A percentile compares a stretch with the other conserved stretches of the same genome.
These are phyloP conservation scores for Paxillus rubicundulus DNA, from an alignment of 768 basidiomycete species.

Conservation along the genomic window DNA sequence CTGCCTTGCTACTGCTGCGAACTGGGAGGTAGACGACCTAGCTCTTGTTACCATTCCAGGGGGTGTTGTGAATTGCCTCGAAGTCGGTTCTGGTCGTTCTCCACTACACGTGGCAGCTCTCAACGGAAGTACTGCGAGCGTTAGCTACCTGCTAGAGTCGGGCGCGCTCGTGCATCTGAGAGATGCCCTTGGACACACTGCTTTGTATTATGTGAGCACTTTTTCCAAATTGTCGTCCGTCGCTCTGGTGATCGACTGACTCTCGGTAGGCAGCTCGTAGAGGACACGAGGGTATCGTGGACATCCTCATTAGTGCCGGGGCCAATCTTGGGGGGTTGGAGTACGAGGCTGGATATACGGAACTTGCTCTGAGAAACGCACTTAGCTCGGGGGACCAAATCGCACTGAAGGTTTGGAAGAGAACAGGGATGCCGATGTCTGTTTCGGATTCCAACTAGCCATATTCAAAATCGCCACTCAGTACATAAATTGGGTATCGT, in stretches of 20 bases:
- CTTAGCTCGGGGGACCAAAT: slow-evolving; percentile 39
- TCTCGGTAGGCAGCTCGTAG: slow-evolving; percentile 67
- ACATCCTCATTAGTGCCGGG: slow-evolving; percentile 66
- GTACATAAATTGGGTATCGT: slow-evolving; percentile 17
- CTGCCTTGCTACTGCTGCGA: slow-evolving; percentile 44
- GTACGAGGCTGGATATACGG: slow-evolving; percentile 53
- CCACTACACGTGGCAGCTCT: slow-evolving; percentile 79
- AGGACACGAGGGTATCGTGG: slow-evolving; percentile 58
- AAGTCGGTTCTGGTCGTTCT: slow-evolving; percentile 66
- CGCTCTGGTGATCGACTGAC: slow-evolving; percentile 1
- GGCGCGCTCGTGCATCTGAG: slow-evolving; percentile 83
- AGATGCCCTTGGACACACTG: slow-evolving; percentile 78
- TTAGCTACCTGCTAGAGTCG: slow-evolving; percentile 54
- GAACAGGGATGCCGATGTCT: slow-evolving; percentile 41
- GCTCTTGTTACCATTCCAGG: slow-evolving; percentile 43
- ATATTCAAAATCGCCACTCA: neutral
- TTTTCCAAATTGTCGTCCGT: neutral
- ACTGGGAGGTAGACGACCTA: slow-evolving; percentile 23
- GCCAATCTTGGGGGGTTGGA: slow-evolving; percentile 72
- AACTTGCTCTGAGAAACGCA: slow-evolving; percentile 43
- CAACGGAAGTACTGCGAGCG: slow-evolving; percentile 50
- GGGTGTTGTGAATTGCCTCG: slow-evolving; percentile 72
- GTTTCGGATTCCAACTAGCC: slow-evolving; percentile 1
- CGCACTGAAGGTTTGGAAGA: slow-evolving; percentile 52
- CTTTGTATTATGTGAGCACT: slow-evolving; percentile 71